Evolutionary conservation across 2,329 filamentous ascomycete species (phyloP).

Genomic region (Hypomyces rosellus): DNA sequence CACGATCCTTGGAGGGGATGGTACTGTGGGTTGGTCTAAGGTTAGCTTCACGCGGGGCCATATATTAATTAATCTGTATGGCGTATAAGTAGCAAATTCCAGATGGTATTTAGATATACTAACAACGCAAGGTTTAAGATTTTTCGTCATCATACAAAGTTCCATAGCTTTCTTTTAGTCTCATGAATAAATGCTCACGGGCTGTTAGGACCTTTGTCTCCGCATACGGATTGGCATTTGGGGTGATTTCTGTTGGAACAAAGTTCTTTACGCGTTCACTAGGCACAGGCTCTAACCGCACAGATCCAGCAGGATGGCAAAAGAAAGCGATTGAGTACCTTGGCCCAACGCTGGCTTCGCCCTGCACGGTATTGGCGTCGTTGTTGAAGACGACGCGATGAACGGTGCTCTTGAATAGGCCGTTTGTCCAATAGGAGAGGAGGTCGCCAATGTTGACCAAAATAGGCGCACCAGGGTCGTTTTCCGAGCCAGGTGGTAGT

Average conservation of each 20-base stretch:
- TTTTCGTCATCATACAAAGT: conserved; percentile 43
- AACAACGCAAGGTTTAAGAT: neutral
- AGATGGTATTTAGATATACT: neutral
- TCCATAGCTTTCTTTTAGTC: conserved; percentile 53
- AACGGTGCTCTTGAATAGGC: conserved; percentile 78
- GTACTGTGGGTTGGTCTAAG: conserved; percentile 36
- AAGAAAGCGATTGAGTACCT: conserved; percentile 65
- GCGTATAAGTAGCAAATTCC: neutral
- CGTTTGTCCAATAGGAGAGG: conserved; percentile 83
- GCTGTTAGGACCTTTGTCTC: conserved; percentile 55
- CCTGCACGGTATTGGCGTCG: conserved; percentile 22
- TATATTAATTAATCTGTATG: neutral
- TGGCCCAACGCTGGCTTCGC: conserved; percentile 44
- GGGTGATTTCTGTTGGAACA: conserved; percentile 24
- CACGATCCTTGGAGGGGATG: conserved; percentile 38
- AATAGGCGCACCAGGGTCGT: conserved; percentile 62
- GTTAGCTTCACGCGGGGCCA: neutral
- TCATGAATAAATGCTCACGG: conserved; percentile 56
- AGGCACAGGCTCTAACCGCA: conserved; percentile 51
- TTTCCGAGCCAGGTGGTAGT: conserved; percentile 52
- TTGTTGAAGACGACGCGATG: conserved; percentile 74
- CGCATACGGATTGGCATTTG: conserved; percentile 40
- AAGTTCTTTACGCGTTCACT: conserved; percentile 48
- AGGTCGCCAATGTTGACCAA: conserved; percentile 69
- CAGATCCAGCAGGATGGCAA: conserved; percentile 54